Base-by-base conservation (phyloP, 2,329 filamentous ascomycete species). In the Aspergillus arachidicola region DNA sequence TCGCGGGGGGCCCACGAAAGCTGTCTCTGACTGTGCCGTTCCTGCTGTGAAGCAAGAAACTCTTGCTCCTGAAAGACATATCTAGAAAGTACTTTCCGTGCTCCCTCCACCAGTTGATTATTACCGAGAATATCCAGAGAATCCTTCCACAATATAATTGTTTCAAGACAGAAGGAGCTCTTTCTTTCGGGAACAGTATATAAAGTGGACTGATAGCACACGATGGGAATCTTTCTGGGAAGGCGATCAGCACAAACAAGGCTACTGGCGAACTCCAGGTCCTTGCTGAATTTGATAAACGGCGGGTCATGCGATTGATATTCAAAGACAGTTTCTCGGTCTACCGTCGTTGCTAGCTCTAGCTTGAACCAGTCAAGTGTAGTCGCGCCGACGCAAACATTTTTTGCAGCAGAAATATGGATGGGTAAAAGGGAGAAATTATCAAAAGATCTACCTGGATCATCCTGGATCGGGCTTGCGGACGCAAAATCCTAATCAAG, bases 1-100 rank as follows among this genome's bases (percentile, higher is more conserved):
- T 82, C 79, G 21, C 76, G 73, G 16, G 77, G 75, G 10, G 71
- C 69, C 77, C 77, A 79, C 62, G 46, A 53, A 61, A 58, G 36
- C 16, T 26, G 32, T 23, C 34, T 54, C 36, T 28, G 36, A 41
- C 58, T 36, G 34, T 59, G 53, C 30, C 10, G 16, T n/a, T 48
- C 34, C 16, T 43, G 53, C 23, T 36, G 60, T n/a, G 48, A 34
- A n/a, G 28, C 41, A 32, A 23, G 41, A 32, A 12, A 58, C 51
- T 67, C 63, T 55, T 58, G 38, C 38, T 73, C 65, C 30, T 70
- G 67, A 21, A 76, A 64, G 23, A 73, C 68, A 65, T 77, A 79
- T 59, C 53, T 69, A 16, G 64, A 68, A 58, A 78, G 76, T 9
- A 71, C 67, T 21, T 64, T 60, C 14, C 68, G 63, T 2, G 66